Evolutionary conservation across 1,284 basidiomycete species (phyloP), one percentile per base, ranked within the genome.

Genomic region (Cystobasidium sp.): DNA sequence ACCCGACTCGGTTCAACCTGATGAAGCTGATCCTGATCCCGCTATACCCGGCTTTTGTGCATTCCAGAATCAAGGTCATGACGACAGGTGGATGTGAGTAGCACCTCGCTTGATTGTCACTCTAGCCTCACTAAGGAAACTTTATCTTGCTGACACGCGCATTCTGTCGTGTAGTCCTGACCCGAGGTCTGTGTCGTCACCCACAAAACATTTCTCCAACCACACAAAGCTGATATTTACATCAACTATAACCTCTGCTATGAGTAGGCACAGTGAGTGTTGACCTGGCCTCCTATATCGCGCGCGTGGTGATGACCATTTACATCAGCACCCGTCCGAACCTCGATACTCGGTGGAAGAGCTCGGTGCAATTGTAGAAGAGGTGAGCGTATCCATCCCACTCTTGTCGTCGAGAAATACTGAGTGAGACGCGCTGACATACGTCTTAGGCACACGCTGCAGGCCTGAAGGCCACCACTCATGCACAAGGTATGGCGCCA

Each of bases 31-130:
- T 31, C 31, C 5, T 31, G 31, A 31, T 31, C 31, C 31, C 31
- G 31, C 31, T 31, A 5, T 31, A 18, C 12, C 24, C 12, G n/a
- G 39, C 53, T 9, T 16, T 10, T 41, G n/a, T 58, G 14, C 20
- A 12, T 22, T 37, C 22, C n/a, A 59, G 56, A 8, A 68, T 68
- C 39, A 68, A 68, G 24, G 66, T 68, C 18, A 68, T 68, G 66
- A 68, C 66, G 12, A 68, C 66, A 6, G 66, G 66, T 16, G 37
- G 56, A 39, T 59, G 56, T 59, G 6, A 59, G 56, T 59, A 5
- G 20, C 2, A 10, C 24, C 14, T 9, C 9, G 10, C 20, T 41
- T 41, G 6, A 5, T 31, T 31, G 31, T 31, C 31, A 31, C 1
- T 5, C 31, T 2, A 31, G 31, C 31, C 31, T 2, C 31, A 31